A percentile compares a stretch with the other conserved stretches of the same genome.
These are phyloP conservation scores for Citrus reticulata DNA, from an alignment of 345 rosid species.

Conservation along the genomic window DNA sequence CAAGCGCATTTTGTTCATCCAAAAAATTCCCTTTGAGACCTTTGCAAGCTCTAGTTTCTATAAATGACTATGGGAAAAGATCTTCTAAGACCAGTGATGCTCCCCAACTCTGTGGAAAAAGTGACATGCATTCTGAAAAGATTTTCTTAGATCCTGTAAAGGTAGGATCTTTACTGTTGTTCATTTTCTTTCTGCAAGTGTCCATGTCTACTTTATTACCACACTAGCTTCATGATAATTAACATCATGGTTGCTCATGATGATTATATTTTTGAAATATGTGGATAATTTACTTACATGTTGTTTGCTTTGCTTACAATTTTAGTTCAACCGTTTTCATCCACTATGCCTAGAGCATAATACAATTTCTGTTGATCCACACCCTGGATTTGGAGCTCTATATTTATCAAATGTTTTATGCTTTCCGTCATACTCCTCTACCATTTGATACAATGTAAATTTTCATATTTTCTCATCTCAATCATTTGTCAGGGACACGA, in stretches of 20 bases:
- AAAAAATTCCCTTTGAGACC: conserved; percentile 56
- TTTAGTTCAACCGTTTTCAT: neutral
- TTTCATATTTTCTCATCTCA: conserved; percentile 9
- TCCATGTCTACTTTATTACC: neutral
- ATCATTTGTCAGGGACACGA: conserved; percentile 32
- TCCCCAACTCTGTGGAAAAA: conserved; percentile 30
- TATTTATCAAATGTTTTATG: neutral
- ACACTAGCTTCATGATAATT: neutral
- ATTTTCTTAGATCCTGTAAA: conserved; percentile 33
- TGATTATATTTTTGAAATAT: neutral
- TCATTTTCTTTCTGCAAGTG: neutral
- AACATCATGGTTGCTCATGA: neutral
- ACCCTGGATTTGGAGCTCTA: neutral
- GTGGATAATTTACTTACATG: no score
- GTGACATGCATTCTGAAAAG: conserved; percentile 35
- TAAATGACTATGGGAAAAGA: conserved; percentile 40
- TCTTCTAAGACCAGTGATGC: conserved; percentile 36
- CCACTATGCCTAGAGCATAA: neutral
- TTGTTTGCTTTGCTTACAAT: no score
- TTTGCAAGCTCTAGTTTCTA: conserved; percentile 49
- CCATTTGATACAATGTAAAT: neutral
- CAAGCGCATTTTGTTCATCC: conserved; percentile 86
- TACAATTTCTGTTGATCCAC: neutral
- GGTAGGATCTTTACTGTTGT: conserved; percentile 31
- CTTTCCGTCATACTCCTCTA: neutral